Evolutionary conservation across 2,329 filamentous ascomycete species (phyloP), one percentile per base, ranked within the genome.

Genomic region (Ophiostoma montium): DNA sequence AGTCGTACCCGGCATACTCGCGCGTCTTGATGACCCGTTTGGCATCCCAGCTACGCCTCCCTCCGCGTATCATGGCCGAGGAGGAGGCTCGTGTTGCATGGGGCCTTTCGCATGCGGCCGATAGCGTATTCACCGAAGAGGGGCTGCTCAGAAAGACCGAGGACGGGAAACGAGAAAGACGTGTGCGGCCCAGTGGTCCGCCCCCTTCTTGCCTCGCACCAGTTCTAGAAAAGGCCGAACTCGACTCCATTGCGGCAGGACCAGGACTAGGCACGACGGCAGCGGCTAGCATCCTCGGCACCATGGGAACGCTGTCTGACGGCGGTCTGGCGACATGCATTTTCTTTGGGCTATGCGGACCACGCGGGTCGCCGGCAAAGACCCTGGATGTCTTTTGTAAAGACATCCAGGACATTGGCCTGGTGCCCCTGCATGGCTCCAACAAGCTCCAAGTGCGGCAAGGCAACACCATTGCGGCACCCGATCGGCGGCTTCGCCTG

Each of bases 291-390:
- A 78, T 95, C 48, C 69, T 96, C 1, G 90, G 89, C 11, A 75
- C 80, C 16, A 72, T 96, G 1, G 90, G 89, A 12, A 75, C 82
- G 16, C 70, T 95, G 59, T 84, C 87, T 2, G 82, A 89, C 35
- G 92, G 84, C 53, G 78, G 82, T 5, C 75, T 92, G 15, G 70
- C 88, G 38, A 82, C 95, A 30, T 90, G 89, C 15, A 79, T 84
- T 35, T 68, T 96, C 35, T 95, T 96, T 59, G 92, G 92, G 9
- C 86, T 92, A n/a, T 95, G 94, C 60, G 85, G 85, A 39, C 80
- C 82, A 1, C 78, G 82, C 33, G 89, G 94, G 0, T 41, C 50
- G 72, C 85, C 84, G 0, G 79, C 81, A 47, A 82, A 88, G 62
- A 86, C 89, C 72, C 84, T 95, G 72, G 86, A 95, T 55, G 73